Evolutionary conservation across 768 basidiomycete genomes (phyloP), one percentile per base, ranked within the genome.

Genomic region (Russula earlei): DNA sequence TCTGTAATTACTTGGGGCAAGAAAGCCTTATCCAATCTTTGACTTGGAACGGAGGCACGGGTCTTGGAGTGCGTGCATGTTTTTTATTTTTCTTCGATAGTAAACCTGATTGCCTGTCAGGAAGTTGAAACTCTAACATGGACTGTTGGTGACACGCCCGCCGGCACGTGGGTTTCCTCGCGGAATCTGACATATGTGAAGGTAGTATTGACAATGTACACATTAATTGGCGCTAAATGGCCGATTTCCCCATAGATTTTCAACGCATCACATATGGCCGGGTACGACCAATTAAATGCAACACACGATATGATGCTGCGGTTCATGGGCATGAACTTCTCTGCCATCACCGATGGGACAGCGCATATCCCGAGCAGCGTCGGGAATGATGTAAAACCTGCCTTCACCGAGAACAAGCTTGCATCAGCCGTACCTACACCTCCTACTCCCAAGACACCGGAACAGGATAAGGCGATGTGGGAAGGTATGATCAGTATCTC

Each of bases 251-350:
- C 29, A 24, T 55, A 93, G 90, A 80, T 96, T 24, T 87, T 85
- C 69, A 89, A 92, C 56, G 90, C 91, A 3, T 97, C 94, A 1
- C 96, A 98, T 70, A 99, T 98, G 96, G 95, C 82, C 8, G 84
- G 87, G 12, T 87, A 75, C 68, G 95, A 99, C 69, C 75, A 87
- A 12, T 94, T 93, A 0, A 79, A 89, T 49, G 82, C 85, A 19
- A 76, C 94, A 4, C 92, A 97, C 68, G 96, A 99, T 69, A 97
- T 98, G 96, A 95, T 99, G 63, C 81, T 96, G 38, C 89, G 96
- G 14, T 99, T 99, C 74, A 91, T 97, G 85, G 85, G 82, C 49
- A 82, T 93, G 57, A 86, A 98, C 72, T 89, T 95, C 64, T 79
- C 85, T 24, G 77, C 82, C 2, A 78, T 97, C 55, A 74, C 84